Percentiles rank a stretch among this genome's conserved stretches.
These are phyloP conservation scores for Saccharomycopsis hybrid DNA, from an alignment of 1,139 yeast species.

Conservation along the genomic window DNA sequence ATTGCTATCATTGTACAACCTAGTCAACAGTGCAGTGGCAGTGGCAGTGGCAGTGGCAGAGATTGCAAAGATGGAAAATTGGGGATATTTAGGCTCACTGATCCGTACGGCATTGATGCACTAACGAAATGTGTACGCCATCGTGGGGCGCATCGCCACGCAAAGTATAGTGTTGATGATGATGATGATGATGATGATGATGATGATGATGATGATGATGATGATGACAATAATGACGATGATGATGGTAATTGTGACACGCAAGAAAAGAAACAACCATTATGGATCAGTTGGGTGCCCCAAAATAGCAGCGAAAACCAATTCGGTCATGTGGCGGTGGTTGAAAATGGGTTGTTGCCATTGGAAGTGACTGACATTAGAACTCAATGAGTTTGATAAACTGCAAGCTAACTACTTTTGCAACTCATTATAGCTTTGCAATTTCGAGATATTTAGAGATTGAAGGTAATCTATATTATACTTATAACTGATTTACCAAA, in stretches of 20 bases:
- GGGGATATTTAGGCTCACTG: conserved; percentile 53
- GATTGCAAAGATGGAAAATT: conserved; percentile 26
- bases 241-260: conserved; percentile 41
- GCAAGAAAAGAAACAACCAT: conserved; percentile 29
- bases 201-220: too few species aligned
- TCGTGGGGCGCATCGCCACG: conserved; percentile 52
- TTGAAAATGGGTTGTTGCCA: conserved; percentile 33
- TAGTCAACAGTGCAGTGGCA: neutral
- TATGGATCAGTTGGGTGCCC: neutral
- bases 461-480: too few species aligned
- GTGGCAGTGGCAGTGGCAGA: neutral
- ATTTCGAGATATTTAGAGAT: too few species aligned
- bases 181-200: neutral
- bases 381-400: neutral
- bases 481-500: too few species aligned
- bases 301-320: conserved; percentile 8
- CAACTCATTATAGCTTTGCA: too few species aligned
- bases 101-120: conserved; percentile 51
- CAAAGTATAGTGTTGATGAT: conserved; percentile 19
- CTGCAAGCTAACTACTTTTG: too few species aligned
- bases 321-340: conserved; percentile 45
- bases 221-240: too few species aligned
- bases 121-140: conserved; percentile 41
- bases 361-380: conserved; percentile 41
- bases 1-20: conserved; percentile 61